These are phyloP conservation scores for Immersiporthe knoxdaviesiana DNA, from an alignment of 2,329 filamentous ascomycete genomes.

Conservation along the genomic window DNA sequence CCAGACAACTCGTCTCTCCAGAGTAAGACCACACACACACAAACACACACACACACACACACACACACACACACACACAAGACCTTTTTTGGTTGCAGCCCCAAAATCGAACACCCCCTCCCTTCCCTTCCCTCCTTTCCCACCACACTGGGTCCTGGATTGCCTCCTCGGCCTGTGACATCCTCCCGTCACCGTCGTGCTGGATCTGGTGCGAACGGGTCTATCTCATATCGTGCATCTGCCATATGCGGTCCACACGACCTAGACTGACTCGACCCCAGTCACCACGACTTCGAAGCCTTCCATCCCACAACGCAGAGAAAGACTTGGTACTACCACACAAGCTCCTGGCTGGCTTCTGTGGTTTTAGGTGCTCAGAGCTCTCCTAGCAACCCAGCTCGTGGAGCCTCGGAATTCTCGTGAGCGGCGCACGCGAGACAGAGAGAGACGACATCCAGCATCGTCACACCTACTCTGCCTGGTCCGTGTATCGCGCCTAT, in stretches of 20 bases:
- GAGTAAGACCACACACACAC: neutral
- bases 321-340: conserved; percentile 5
- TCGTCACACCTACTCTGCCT: neutral
- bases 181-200: conserved; percentile 7
- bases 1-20: neutral
- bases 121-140: neutral
- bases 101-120: neutral
- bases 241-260: conserved; percentile 8
- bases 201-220: conserved; percentile 18
- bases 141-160: conserved; percentile 12
- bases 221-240: conserved; percentile 14
- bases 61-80: neutral
- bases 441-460: neutral
- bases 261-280: conserved; percentile 9
- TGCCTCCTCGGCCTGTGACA: conserved; percentile 9
- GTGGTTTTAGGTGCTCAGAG: neutral
- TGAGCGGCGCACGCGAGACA: conserved; percentile 1
- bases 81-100: conserved; percentile 2
- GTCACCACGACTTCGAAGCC: conserved; percentile 5
- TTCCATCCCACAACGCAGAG: conserved; percentile 8
- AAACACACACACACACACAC: no score
- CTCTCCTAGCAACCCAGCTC: neutral
- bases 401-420: neutral
- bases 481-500: neutral
- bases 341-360: neutral